These are phyloP conservation scores for Yamadazyma taylorii DNA, from an alignment of 1,139 yeast species.

Conservation along the genomic window DNA sequence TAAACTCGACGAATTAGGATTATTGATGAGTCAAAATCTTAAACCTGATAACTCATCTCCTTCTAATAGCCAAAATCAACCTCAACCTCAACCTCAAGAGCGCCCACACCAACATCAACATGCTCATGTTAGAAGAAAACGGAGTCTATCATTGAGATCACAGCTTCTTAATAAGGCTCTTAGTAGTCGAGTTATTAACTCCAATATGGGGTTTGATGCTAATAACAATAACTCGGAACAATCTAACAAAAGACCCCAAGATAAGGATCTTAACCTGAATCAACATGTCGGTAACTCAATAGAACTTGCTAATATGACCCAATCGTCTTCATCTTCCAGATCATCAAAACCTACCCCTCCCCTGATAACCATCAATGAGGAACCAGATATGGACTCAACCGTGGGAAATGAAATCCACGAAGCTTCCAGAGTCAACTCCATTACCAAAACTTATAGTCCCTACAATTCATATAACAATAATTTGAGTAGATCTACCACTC, in stretches of 20 bases:
- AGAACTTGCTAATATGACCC: too few species aligned
- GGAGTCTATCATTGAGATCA: constrained; percentile 75
- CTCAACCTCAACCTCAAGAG: not conserved
- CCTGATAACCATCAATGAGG: constrained; percentile 16
- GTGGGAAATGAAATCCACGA: too few species aligned
- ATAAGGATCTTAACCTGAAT: too few species aligned
- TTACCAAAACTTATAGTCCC: constrained; percentile 9
- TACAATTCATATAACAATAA: constrained; percentile 19
- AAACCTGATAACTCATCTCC: constrained; percentile 8
- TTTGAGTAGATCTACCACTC: constrained; percentile 28
- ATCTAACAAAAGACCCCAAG: too few species aligned
- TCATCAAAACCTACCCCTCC: constrained; percentile 13
- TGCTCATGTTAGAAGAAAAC: constrained; percentile 45
- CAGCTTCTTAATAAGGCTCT: constrained; percentile 63
- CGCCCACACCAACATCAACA: too few species aligned
- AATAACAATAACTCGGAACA: not conserved
- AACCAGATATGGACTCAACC: constrained; percentile 1
- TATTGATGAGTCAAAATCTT: not conserved
- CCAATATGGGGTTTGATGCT: constrained; percentile 1
- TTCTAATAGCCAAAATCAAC: constrained; percentile 17
- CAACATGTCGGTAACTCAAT: not conserved
- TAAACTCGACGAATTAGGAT: too few species aligned
- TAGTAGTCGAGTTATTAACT: constrained; percentile 10
- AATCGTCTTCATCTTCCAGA: too few species aligned
- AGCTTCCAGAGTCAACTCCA: constrained; percentile 4